phyloP scores from a whole-genome alignment of 768 basidiomycete genomes.

The Russula sp. region DNA sequence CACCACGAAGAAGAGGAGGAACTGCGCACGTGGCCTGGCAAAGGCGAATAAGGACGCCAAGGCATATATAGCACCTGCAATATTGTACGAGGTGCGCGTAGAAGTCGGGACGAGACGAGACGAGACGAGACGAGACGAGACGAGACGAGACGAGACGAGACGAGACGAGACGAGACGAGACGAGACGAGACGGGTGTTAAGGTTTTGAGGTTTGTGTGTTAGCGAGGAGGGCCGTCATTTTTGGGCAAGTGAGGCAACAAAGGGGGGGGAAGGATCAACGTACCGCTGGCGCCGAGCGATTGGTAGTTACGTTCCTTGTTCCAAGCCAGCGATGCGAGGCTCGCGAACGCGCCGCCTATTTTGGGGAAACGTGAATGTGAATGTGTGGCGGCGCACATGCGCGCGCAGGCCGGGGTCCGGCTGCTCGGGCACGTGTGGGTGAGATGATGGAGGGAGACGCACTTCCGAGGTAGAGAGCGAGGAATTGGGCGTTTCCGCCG shows the following conservation, averaged over 20 bases:
- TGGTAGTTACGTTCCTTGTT: conserved; percentile 34
- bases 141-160: too few species aligned
- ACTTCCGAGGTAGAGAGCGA: conserved; percentile 72
- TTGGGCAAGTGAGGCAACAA: background rate
- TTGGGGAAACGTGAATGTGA: too few species aligned
- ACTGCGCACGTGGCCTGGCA: conserved; percentile 55
- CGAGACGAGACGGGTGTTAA: too few species aligned
- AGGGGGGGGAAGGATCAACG: background rate
- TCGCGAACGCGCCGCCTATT: conserved; percentile 55
- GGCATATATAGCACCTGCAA: conserved; percentile 63
- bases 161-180: too few species aligned
- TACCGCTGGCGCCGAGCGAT: conserved; percentile 72
- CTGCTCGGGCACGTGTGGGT: too few species aligned
- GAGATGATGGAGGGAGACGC: conserved; percentile 22
- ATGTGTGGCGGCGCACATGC: background rate
- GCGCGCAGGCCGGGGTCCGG: too few species aligned
- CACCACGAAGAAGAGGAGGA: conserved; percentile 68
- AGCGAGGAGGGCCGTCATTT: background rate
- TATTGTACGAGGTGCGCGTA: background rate
- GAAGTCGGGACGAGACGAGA: conserved; percentile 30
- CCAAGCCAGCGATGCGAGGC: conserved; percentile 46
- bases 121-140: too few species aligned
- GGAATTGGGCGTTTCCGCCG: conserved; percentile 54
- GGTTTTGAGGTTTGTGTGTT: background rate
- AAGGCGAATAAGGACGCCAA: conserved; percentile 69